Evolutionary conservation across 2,329 filamentous ascomycete genomes (phyloP), one percentile per base, ranked within the genome.

Genomic region (Penicillium aurantiogriseum): DNA sequence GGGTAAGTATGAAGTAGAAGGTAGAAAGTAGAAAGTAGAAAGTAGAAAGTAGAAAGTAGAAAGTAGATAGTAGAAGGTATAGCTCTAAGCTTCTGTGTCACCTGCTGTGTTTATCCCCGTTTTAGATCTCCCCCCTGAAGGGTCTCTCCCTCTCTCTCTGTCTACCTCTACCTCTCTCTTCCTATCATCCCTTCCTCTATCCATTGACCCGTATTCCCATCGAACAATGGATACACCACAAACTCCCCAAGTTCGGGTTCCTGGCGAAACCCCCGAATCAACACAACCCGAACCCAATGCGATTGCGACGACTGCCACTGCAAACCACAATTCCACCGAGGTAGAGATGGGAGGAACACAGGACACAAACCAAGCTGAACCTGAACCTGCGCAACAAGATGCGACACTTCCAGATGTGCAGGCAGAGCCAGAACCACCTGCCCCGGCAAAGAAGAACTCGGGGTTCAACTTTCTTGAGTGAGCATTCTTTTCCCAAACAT

Each of bases 391-490:
- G 62, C 33, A 64, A 61, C 60, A 67, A 56, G 65, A 71, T 44
- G 51, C 45, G 17, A 51, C 51, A 40, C 33, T 69, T n/a, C 50
- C 49, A n/a, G 61, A 69, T 62, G 63, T 53, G 56, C 62, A 62
- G 42, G 55, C 57, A 47, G 52, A 56, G 9, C 21, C 50, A 43
- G 63, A 66, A 23, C 51, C 10, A 31, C 27, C 29, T 7, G 17
- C 57, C 23, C 52, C 64, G 6, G 51, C 53, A 4, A 67, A 66
- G 54, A 68, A 62, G 52, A 67, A 57, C 27, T 45, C 58, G 13
- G 51, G 59, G 3, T 47, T 67, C 52, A 66, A 66, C 42, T 74
- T 73, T 52, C 61, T 73, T 25, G 65, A 72, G 71, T 74, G 66
- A 63, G 67, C 21, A 39, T 53, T 27, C 15, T 36, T 43, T 29